These are phyloP conservation scores for Mortierella sp. DNA, from an alignment of 371 early-diverging fungal species.

Conservation along the genomic window DNA sequence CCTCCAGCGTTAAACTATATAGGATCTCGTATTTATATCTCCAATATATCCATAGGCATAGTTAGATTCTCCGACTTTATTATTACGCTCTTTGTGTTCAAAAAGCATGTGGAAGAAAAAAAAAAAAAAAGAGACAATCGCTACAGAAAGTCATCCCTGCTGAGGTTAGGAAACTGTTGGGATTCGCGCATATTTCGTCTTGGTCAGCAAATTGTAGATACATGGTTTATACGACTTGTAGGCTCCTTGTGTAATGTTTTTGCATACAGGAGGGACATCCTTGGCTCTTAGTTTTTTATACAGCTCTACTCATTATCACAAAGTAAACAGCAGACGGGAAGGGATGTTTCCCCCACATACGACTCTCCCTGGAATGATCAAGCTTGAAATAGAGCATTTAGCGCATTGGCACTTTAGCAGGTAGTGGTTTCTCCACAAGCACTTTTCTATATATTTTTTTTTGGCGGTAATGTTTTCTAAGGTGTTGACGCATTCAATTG, in stretches of 20 bases:
- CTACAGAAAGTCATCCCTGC: too few relatives aligned
- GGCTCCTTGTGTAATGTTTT: not conserved
- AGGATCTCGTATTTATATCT: too few relatives aligned
- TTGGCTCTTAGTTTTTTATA: not conserved
- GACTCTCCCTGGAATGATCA: not conserved
- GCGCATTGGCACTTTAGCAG: not conserved
- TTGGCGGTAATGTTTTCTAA: not conserved
- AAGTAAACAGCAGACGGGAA: not conserved
- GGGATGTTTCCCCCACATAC: not conserved
- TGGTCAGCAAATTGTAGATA: conserved; percentile 12
- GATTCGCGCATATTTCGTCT: conserved; percentile 9
- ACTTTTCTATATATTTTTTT: not conserved
- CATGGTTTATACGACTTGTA: not conserved
- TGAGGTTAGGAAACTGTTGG: not conserved
- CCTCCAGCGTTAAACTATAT: too few relatives aligned
- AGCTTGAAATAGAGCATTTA: not conserved
- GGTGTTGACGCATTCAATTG: not conserved
- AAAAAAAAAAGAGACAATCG: too few relatives aligned
- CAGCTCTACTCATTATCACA: not conserved
- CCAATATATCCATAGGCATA: too few relatives aligned
- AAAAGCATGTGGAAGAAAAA: too few relatives aligned
- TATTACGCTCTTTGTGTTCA: too few relatives aligned
- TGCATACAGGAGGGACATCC: conserved; percentile 1
- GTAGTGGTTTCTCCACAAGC: not conserved
- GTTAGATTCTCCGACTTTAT: too few relatives aligned